These are phyloP conservation scores for Dryas alaskensis DNA, from an alignment of 306 rosid genomes.

Conservation along the genomic window DNA sequence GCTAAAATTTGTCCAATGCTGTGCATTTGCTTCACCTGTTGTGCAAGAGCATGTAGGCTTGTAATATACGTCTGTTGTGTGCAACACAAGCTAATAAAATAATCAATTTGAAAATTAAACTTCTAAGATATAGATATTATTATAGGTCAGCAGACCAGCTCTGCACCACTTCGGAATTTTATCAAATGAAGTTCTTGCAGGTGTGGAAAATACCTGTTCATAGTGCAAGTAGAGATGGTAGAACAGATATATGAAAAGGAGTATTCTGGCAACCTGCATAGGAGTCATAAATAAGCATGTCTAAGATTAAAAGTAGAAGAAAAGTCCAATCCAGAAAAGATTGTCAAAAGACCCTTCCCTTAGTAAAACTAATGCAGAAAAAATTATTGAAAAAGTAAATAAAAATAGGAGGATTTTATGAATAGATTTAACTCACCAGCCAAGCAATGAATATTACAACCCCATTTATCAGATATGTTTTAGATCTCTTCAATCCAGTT, in stretches of 20 bases:
- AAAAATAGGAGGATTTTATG: not conserved
- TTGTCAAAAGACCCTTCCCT: slow-evolving; percentile 1
- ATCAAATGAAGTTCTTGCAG: slow-evolving; percentile 8
- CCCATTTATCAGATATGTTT: slow-evolving; percentile 79
- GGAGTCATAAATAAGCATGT: slow-evolving; percentile 19
- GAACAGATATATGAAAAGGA: slow-evolving; percentile 73
- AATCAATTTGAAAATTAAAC: not conserved
- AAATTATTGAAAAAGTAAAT: not conserved
- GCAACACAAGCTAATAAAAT: not conserved
- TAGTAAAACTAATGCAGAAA: not conserved
- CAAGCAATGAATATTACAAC: slow-evolving; percentile 88
- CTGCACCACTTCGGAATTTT: slow-evolving; percentile 11
- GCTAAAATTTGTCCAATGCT: slow-evolving; percentile 55
- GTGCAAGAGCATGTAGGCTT: not conserved
- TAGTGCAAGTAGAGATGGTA: slow-evolving; percentile 83
- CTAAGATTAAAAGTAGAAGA: not conserved
- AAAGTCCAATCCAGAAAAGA: slow-evolving; percentile 4
- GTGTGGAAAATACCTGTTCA: slow-evolving; percentile 61
- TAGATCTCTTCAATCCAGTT: slow-evolving; percentile 84
- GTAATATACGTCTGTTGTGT: not conserved
- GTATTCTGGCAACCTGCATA: slow-evolving; percentile 88
- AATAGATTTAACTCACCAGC: slow-evolving; percentile 60
- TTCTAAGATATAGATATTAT: not conserved
- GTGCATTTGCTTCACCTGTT: slow-evolving; percentile 76
- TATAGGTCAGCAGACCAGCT: not conserved